Conservation (phyloP, 257 asterid genomes). For the Fraxinus anomala region DNA sequence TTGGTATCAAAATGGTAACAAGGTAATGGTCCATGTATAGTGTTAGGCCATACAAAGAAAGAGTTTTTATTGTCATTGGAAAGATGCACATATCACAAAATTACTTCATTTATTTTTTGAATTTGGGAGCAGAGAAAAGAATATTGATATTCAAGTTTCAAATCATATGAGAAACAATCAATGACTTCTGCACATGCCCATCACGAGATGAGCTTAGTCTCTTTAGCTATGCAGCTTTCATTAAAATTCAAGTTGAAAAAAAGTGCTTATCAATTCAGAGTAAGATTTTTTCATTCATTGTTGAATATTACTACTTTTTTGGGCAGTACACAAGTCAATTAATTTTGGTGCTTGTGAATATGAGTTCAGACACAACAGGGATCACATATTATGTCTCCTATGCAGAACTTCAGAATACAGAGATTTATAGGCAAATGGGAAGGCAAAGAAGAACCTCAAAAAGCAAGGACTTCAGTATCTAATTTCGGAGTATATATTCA, state of each 20-base stretch:
- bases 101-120: background rate
- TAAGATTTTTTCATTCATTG: background rate
- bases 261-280: background rate
- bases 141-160: slow-evolving; percentile 32
- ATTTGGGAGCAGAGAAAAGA: background rate
- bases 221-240: background rate
- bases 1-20: slow-evolving; percentile 46
- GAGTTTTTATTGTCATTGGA: slow-evolving; percentile 39
- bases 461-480: background rate
- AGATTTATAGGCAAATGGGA: background rate
- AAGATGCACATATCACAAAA: slow-evolving; percentile 23
- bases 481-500: background rate
- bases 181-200: slow-evolving; percentile 24
- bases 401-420: background rate
- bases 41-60: slow-evolving; percentile 55
- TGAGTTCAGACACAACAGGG: background rate
- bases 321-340: background rate
- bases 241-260: background rate
- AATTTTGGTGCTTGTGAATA: background rate
- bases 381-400: background rate
- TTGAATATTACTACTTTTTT: background rate
- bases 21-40: slow-evolving; percentile 49
- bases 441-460: background rate
- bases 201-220: background rate
- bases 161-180: slow-evolving; percentile 40